phyloP scores from a whole-genome alignment of 352 stramenopile genomes.

The Pythium phragmiticola region DNA sequence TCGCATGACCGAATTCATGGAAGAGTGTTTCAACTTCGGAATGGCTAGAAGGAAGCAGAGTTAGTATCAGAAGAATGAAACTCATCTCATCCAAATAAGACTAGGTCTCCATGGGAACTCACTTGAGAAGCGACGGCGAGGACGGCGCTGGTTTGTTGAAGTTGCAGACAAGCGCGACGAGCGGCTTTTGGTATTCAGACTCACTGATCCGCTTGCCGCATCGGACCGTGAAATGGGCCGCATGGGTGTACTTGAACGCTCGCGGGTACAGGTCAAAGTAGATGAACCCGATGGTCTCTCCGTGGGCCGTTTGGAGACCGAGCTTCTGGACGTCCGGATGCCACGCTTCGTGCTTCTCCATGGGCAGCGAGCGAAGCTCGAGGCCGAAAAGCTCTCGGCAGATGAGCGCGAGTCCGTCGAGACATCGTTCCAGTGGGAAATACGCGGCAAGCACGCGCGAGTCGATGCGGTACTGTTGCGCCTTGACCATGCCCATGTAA shows the following conservation, averaged over 20 bases:
- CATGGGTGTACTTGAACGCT: conserved; percentile 81
- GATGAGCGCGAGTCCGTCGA: conserved; percentile 89
- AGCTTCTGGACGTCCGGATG: conserved; percentile 89
- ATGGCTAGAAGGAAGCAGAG: conserved; percentile 45
- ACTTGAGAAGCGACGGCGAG: conserved; percentile 71
- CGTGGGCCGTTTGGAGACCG: conserved; percentile 58
- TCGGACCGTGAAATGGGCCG: conserved; percentile 96
- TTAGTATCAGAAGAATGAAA: not conserved
- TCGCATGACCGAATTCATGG: conserved; percentile 97
- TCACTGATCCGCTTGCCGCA: conserved; percentile 80
- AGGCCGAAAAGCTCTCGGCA: conserved; percentile 91
- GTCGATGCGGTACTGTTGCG: conserved; percentile 67
- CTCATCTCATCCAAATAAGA: too few species aligned
- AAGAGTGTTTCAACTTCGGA: conserved; percentile 97
- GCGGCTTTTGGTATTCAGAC: conserved; percentile 90
- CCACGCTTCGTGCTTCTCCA: conserved; percentile 88
- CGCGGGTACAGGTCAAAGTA: conserved; percentile 96
- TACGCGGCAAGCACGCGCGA: conserved; percentile 83
- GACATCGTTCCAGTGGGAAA: conserved; percentile 90
- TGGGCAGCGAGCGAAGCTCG: conserved; percentile 71
- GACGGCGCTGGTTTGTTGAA: conserved; percentile 78
- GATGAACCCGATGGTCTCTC: conserved; percentile 83
- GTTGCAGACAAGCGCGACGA: conserved; percentile 93
- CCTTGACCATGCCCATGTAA: conserved; percentile 90
- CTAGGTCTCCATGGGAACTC: conserved; percentile 13